These are phyloP conservation scores for Phanerochaete sordida DNA, from an alignment of 768 basidiomycete genomes.

Conservation along the genomic window DNA sequence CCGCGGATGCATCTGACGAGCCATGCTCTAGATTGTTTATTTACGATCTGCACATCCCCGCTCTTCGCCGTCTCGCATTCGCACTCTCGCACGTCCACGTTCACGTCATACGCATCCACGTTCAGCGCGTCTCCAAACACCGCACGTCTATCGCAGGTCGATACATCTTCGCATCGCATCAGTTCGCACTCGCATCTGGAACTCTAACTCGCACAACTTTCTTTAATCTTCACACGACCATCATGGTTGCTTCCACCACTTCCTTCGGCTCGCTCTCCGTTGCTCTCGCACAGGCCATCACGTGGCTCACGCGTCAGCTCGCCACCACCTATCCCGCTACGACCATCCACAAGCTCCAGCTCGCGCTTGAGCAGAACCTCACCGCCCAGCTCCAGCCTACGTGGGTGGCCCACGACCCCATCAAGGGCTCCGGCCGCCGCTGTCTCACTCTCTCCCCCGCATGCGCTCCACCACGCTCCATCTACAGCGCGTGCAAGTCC, in stretches of 20 bases:
- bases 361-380: conserved; percentile 70
- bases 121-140: conserved; percentile 33
- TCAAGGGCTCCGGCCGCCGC: conserved; percentile 67
- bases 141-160: conserved; percentile 59
- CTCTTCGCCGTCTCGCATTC: conserved; percentile 15
- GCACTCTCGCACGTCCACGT: conserved; percentile 20
- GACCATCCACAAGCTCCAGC: conserved; percentile 66
- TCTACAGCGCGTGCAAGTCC: conserved; percentile 68
- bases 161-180: conserved; percentile 36
- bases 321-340: conserved; percentile 52
- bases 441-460: conserved; percentile 70
- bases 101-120: conserved; percentile 18
- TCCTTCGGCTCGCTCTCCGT: conserved; percentile 44
- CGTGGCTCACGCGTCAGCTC: conserved; percentile 70
- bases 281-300: conserved; percentile 70
- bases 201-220: conserved; percentile 17
- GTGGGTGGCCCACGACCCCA: conserved; percentile 63
- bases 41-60: conserved; percentile 8
- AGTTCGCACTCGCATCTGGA: conserved; percentile 11
- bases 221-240: conserved; percentile 10
- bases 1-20: not conserved
- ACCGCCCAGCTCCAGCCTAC: conserved; percentile 62
- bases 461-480: conserved; percentile 64
- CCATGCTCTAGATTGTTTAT: conserved; percentile 18
- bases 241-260: conserved; percentile 36